phyloP scores from a whole-genome alignment of 176 grass and related monocot species.

The Phyllostachys edulis region DNA sequence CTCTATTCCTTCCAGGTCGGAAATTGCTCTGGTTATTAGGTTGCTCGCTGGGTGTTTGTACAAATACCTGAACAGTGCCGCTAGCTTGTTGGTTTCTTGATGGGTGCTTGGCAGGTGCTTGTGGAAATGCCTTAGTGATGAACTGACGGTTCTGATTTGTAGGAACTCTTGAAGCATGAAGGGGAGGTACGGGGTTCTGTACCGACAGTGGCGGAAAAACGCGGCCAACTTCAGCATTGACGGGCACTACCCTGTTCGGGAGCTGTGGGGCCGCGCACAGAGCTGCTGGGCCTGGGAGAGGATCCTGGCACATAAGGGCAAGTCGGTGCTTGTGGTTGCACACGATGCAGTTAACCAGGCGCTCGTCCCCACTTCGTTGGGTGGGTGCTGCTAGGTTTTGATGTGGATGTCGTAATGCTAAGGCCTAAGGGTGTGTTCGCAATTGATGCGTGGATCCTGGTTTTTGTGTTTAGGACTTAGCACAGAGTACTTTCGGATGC shows the following conservation, averaged over 20 bases:
- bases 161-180: constrained; percentile 90
- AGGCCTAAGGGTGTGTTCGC: not conserved
- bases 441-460: not conserved
- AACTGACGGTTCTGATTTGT: not conserved
- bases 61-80: not conserved
- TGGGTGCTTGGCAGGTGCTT: not conserved
- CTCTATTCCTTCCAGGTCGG: constrained; percentile 91
- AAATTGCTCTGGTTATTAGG: too few species aligned
- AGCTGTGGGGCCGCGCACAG: constrained; percentile 69
- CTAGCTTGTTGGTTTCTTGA: not conserved
- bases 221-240: constrained; percentile 71
- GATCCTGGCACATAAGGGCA: constrained; percentile 72
- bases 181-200: constrained; percentile 59
- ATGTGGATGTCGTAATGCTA: constrained; percentile 22
- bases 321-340: constrained; percentile 90
- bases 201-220: constrained; percentile 73
- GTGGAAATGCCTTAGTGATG: not conserved
- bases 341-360: constrained; percentile 95
- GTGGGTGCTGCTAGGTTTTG: constrained; percentile 28
- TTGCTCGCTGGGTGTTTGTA: not conserved
- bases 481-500: constrained; percentile 66
- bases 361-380: constrained; percentile 76
- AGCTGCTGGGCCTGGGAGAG: constrained; percentile 73
- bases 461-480: constrained; percentile 59
- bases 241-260: constrained; percentile 77